Evolutionary conservation across 176 grass and related monocot genomes (phyloP), one percentile per base, ranked within the genome.

Genomic region (Cocos nucifera): DNA sequence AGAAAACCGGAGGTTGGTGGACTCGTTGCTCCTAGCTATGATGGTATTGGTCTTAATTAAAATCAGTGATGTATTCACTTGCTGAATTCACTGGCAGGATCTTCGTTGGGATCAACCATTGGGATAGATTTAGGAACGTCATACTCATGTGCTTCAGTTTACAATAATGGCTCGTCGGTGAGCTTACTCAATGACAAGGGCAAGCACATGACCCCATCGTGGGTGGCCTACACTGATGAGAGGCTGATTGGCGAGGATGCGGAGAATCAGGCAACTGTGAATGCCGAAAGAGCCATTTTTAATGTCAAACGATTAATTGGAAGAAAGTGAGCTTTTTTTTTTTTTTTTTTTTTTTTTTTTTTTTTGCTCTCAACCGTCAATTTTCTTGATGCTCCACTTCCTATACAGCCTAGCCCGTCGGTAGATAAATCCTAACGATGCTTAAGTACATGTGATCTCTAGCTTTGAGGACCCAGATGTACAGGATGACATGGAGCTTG

Each of bases 381-480:
- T 1, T 50, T 9, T 2, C 23, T 52, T 3, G 6, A 17, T 64
- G 3, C 3, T 16, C 28, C 28, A 30, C 28, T 30, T 30, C 28
- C 28, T 30, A 6, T 30, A 1, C 28, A 30, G 28, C 28, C 28
- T 30, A 6, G 28, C 28, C 28, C 4, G 28, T 30, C 28, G 1
- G 28, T 30, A 30, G 28, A 1, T 32, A 57, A 32, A 17, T 51
- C 21, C 28, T 30, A 53, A 3, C 60, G n/a, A 49, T 56, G 49
- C 4, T 51, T 39, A 54, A 73, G 19, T 58, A 58, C 4, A 49
- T 56, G 6, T 53, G 9, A 54, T 54, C 7, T 17, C 16, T 50
- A 89, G 86, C 70, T 85, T 89, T 73, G 74, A 64, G 22, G 86
- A 89, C 71, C 85, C 85, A 82, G 86, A 89, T 15, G 82, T 89